Evolutionary conservation across 2,329 filamentous ascomycete genomes (phyloP).

Genomic region (Colletotrichum truncatum): DNA sequence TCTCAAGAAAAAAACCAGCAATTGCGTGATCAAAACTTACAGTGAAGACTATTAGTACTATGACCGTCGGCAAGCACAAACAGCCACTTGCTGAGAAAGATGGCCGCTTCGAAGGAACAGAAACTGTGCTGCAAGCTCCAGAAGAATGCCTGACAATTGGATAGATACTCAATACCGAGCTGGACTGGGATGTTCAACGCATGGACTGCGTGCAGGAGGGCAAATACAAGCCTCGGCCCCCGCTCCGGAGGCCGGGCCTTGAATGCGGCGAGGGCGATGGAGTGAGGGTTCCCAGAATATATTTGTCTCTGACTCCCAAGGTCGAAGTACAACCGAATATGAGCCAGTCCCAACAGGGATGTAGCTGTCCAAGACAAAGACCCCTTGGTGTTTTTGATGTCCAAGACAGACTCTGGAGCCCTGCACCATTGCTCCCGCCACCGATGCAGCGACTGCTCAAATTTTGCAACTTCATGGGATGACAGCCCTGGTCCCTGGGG

Average conservation of each 20-base stretch:
- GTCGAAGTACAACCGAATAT: not conserved
- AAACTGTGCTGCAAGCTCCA: slow-evolving; percentile 12
- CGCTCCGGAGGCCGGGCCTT: not conserved
- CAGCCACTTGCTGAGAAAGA: not conserved
- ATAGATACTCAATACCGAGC: slow-evolving; percentile 4
- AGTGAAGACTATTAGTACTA: not conserved
- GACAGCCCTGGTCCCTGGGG: not conserved
- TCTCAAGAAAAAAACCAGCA: too few relatives aligned
- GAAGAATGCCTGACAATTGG: slow-evolving; percentile 6
- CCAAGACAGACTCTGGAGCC: not conserved
- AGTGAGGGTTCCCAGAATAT: not conserved
- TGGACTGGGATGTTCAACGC: slow-evolving; percentile 9
- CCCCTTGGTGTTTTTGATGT: not conserved
- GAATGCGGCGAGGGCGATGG: not conserved
- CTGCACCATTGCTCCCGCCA: slow-evolving; percentile 6
- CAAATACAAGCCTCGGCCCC: not conserved
- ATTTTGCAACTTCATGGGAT: not conserved
- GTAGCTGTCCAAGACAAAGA: slow-evolving; percentile 11
- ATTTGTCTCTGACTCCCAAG: not conserved
- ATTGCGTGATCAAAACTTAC: too few relatives aligned
- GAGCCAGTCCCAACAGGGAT: not conserved
- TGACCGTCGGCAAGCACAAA: not conserved
- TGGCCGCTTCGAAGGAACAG: not conserved
- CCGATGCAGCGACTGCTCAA: slow-evolving; percentile 4
- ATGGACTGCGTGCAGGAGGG: slow-evolving; percentile 6